Evolutionary conservation across 2,329 filamentous ascomycete species (phyloP).

Genomic region (Colletotrichum navitas): DNA sequence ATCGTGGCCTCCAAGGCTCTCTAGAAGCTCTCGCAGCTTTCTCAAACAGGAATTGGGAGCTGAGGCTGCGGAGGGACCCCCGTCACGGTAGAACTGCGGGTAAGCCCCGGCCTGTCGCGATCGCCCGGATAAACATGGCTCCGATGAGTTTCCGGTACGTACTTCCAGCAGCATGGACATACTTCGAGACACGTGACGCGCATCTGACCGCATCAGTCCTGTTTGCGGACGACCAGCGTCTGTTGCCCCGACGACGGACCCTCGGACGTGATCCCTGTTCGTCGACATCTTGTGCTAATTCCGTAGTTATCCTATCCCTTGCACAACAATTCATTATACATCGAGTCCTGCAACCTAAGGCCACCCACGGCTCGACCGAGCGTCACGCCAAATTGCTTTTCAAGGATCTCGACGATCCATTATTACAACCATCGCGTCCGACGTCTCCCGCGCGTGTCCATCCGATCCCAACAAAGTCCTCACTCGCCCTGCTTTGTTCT

Average conservation of each 20-base stretch:
- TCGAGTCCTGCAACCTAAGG: slow-evolving; percentile 22
- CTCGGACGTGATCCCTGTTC: slow-evolving; percentile 34
- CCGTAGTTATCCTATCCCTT: slow-evolving; percentile 15
- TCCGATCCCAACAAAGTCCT: not conserved
- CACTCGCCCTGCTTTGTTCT: not conserved
- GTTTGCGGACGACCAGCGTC: not conserved
- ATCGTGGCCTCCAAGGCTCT: slow-evolving; percentile 32
- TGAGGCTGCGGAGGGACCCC: not conserved
- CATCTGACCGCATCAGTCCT: not conserved
- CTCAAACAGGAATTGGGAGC: slow-evolving; percentile 22
- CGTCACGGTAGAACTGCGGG: slow-evolving; percentile 24
- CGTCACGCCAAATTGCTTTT: slow-evolving; percentile 26
- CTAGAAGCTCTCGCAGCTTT: slow-evolving; percentile 14
- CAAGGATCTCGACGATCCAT: slow-evolving; percentile 15
- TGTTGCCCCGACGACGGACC: slow-evolving; percentile 29
- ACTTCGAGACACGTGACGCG: too few relatives aligned
- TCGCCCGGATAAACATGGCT: rapidly evolving
- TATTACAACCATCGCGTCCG: slow-evolving; percentile 21
- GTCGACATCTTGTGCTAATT: slow-evolving; percentile 21
- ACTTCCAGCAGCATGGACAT: not conserved
- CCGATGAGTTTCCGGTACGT: not conserved
- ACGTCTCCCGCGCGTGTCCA: slow-evolving; percentile 1
- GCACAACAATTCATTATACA: slow-evolving; percentile 26
- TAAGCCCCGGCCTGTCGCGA: not conserved
- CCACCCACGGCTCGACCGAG: not conserved